Evolutionary conservation across 2,329 filamentous ascomycete genomes (phyloP), one percentile per base, ranked within the genome.

Genomic region (Fusarium begoniae): DNA sequence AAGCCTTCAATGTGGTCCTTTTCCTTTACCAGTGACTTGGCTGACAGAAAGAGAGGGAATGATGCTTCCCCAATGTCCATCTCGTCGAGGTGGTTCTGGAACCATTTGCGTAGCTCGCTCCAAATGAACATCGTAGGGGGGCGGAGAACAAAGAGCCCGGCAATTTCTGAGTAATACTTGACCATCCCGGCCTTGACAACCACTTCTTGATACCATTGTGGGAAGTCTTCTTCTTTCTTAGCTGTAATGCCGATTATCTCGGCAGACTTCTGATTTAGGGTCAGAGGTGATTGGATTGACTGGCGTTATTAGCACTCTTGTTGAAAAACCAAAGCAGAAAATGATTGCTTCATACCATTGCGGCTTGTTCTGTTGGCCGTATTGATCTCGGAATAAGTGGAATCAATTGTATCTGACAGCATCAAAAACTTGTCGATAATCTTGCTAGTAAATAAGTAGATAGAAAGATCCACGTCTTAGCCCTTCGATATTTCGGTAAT

Each of bases 1-100:
- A 99, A 99, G 24, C 96, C 96, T 84, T 99, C 96, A 72, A 99
- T 93, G 83, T 99, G 96, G 79, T 96, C 93, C 88, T 98, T 98
- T 84, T 98, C 95, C 82, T 90, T 90, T 81, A 90, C 89, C 73
- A 98, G 86, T 48, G 97, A 97, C 84, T 97, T 97, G 80, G 94
- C 88, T n/a, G 94, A 97, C 74, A 99, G 90, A 85, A 98, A 98
- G 83, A 98, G 92, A 70, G 96, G 96, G 84, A 98, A 99, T 83
- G 94, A 97, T 81, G 94, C 93, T 86, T 98, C 97, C 83, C 96
- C 94, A 64, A 98, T 96, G 64, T 94, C 95, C 87, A 98, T 90
- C 55, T 89, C 90, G 88, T 97, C 95, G 82, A 98, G 99, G 78
- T 91, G 90, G 76, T 86, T 85, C 77, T 89, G 87, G 83, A 92